Evolutionary conservation across 129 eudicot species (phyloP), one percentile per base, ranked within the genome.

Genomic region (Calendula officinalis): DNA sequence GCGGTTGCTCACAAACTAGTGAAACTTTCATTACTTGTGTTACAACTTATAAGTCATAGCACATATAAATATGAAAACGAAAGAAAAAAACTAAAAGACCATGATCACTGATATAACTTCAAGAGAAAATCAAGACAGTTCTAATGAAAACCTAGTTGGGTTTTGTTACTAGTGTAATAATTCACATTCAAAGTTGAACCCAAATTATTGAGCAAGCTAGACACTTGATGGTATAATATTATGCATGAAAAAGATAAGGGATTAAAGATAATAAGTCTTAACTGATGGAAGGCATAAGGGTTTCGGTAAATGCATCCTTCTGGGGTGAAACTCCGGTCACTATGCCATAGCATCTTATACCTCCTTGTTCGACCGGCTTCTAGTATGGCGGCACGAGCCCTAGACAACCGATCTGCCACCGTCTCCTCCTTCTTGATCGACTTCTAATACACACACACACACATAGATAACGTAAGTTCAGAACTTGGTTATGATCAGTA

Each of bases 241-340:
- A 12, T 39, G 34, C 39, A 46, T 22, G 62, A 57, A 41, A 47
- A 7, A 10, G 51, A 15, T 7, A 6, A 4, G 35, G 27, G 35
- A 46, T 0, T 7, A 5, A 49, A 59, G 45, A 43, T 37, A 38
- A 67, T 33, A 43, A 61, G 17, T 52, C 75, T 74, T 75, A 74
- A 86, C 95, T 83, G 95, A 36, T 83, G 89, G 66, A 86, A 86
- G 7, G 95, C 86, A 50, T 35, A 70, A 39, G 84, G 78, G 43
- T 86, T 83, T 60, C 84, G 77, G 77, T 86, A 86, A 67, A 86
- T 14, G 37, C 83, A 39, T n/a, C 89, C 89, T 67, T 62, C 71
- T 2, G 88, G 94, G 14, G 63, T 69, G 56, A 83, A 82, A 33
- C 62, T 74, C 67, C 40, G 45, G 53, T 80, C 36, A n/a, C 12